Base-by-base conservation (phyloP, 75 land plant species). In the Azolla pinnata region DNA sequence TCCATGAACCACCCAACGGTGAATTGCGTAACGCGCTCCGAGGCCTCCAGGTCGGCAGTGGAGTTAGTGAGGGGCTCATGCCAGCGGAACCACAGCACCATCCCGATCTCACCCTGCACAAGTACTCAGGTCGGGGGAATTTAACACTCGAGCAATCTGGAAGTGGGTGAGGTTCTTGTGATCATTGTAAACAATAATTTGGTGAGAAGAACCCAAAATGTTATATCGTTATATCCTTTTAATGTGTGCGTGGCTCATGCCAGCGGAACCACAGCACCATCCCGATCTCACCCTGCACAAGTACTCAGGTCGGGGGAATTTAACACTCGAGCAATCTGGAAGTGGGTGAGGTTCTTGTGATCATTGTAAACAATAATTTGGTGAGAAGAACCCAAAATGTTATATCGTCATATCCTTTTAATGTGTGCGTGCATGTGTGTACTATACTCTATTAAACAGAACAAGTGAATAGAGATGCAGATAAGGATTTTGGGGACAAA, bases 161-260 rank as follows among this genome's bases (percentile, higher is more conserved):
- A 23, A 3, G 10, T 4, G 4, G 14, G 14, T 38, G 42, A 38
- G 14, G 42, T 14, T 38, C 14, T 38, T 38, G 14, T 38, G 10
- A 38, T 7, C 7, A 8, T 38, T 38, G 7, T 38, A 7, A 38
- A 38, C 7, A 7, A 8, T 38, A 38, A 38, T 8, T 38, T 38
- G 12, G 14, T 38, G 42, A 8, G 42, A 8, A 38, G 14, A 8
- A 8, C 7, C 42, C 42, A 14, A 38, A 38, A 38, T 38, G 42
- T 38, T 14, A 8, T 8, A 38, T 8, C 14, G 14, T 7, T 8
- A 38, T 8, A 38, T 14, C 10, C 17, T 18, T 18, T 67, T 74
- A 67, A 70, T 66, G 50, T 45, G n/a, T 46, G 35, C 64, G 3
- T 7, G 87, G 81, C 40, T 80, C 83, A 65, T 40, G 71, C 83